Conservation (phyloP, 768 basidiomycete species). For the Paxillus ammoniavirescens region DNA sequence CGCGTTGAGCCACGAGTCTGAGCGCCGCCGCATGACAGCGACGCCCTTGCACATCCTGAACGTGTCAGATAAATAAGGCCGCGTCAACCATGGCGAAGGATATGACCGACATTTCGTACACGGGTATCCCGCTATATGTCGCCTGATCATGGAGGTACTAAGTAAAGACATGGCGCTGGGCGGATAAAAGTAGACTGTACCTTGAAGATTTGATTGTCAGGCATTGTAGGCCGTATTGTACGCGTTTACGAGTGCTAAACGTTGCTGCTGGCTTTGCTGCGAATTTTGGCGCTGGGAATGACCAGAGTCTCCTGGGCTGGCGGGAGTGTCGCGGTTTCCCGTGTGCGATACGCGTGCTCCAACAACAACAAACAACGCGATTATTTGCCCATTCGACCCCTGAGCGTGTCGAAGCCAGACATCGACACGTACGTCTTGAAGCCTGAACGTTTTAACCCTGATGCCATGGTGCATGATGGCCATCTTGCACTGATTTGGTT, state of each 20-base stretch:
- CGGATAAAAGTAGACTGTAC: conserved; percentile 32
- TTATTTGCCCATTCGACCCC: conserved; percentile 10
- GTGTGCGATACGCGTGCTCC: conserved; percentile 34
- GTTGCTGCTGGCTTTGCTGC: conserved; percentile 3
- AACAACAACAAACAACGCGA: conserved; percentile 43
- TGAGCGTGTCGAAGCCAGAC: neutral
- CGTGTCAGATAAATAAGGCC: conserved; percentile 38
- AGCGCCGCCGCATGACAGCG: conserved; percentile 95
- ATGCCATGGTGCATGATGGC: neutral
- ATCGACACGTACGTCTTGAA: neutral
- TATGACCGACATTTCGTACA: conserved; percentile 80
- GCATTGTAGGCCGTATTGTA: conserved; percentile 48
- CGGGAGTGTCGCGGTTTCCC: conserved; percentile 9
- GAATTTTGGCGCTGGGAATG: conserved; percentile 21
- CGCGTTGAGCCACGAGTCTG: conserved; percentile 98
- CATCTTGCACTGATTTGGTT: too few species aligned
- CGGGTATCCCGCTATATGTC: conserved; percentile 90
- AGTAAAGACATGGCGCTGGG: neutral
- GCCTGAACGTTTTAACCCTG: neutral
- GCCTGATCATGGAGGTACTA: conserved; percentile 47
- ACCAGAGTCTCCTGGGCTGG: neutral
- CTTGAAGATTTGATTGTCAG: conserved; percentile 88
- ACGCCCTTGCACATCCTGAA: conserved; percentile 91
- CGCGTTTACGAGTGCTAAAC: conserved; percentile 7
- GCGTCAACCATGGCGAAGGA: conserved; percentile 35